Evolutionary conservation across 768 basidiomycete genomes (phyloP), one percentile per base, ranked within the genome.

Genomic region (Pleurotus ostreatus): DNA sequence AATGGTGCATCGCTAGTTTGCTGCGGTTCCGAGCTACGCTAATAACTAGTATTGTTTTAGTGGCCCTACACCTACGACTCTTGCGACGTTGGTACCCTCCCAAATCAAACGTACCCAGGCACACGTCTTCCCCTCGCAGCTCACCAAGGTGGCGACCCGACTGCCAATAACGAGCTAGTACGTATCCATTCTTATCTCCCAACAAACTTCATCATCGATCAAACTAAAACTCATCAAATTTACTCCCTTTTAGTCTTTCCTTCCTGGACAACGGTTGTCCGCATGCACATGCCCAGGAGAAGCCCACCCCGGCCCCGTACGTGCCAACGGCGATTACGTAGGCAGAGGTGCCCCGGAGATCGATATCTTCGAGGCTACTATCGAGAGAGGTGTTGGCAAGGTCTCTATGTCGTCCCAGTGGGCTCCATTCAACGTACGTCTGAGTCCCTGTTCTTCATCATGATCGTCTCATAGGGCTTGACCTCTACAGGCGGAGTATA

Each of bases 51-150:
- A 34, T 52, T n/a, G 57, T 22, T 46, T 0, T 61, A 62, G 82
- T 86, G 84, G 84, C 86, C 86, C 23, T 87, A 85, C 63, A 78
- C 78, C 4, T 87, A 87, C 61, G 83, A 87, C 57, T 66, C 82
- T 4, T 92, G 92, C 66, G 91, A 93, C 65, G 79, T 89, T 12
- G 92, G 92, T 4, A 92, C 91, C 2, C 72, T 88, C 1, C 74
- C 81, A 8, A 92, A 92, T 68, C 94, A 95, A 68, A 81, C 86
- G 11, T 68, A 82, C 60, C 81, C 86, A 48, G 88, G 82, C 11
- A 67, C 67, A 2, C 51, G 46, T 15, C 78, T 26, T 11, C 87
- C 87, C 9, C 57, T 72, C 2, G 76, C 77, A 15, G 78, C 81
- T 6, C 77, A 52, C 43, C 62, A 68, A 30, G 67, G 69, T 16